Conservation (phyloP, 1,284 basidiomycete genomes). For the Kwoniella shivajii region DNA sequence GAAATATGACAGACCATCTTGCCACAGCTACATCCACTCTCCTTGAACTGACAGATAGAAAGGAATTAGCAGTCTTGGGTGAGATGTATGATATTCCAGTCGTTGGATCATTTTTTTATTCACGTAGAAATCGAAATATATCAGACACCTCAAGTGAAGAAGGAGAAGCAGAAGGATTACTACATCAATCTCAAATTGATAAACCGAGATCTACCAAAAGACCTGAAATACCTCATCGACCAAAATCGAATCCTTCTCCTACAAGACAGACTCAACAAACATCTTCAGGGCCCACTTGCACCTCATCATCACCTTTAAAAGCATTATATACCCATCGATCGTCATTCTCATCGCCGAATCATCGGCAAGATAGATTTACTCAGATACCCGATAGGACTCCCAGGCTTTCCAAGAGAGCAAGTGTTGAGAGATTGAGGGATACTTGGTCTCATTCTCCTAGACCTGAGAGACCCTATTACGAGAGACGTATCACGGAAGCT, state of each 20-base stretch:
- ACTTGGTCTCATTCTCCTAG: constrained; percentile 1
- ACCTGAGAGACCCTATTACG: constrained; percentile 16
- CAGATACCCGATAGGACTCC: constrained; percentile 39
- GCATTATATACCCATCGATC: constrained; percentile 2
- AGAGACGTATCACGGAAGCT: constrained; percentile 33
- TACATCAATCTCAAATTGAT: not conserved
- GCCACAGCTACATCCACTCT: constrained; percentile 40
- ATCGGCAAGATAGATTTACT: constrained; percentile 42
- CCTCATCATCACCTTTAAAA: not conserved
- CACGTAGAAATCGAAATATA: constrained; percentile 5
- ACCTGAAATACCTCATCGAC: constrained; percentile 4
- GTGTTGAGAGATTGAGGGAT: constrained; percentile 10
- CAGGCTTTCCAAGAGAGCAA: constrained; percentile 33
- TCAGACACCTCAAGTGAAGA: constrained; percentile 7
- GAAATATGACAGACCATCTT: constrained; percentile 46
- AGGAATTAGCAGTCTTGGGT: constrained; percentile 38
- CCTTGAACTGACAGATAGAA: constrained; percentile 35
- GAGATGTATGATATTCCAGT: constrained; percentile 52
- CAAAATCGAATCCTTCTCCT: constrained; percentile 2
- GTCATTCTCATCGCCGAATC: constrained; percentile 10
- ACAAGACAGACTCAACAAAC: not conserved
- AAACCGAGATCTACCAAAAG: not conserved
- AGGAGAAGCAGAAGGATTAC: not conserved
- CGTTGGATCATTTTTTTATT: constrained; percentile 25
- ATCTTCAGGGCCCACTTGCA: not conserved